Percentiles rank a stretch among this genome's conserved stretches.
Conservation (phyloP, 495 filamentous ascomycete genomes). For the Penicillium nucicola region DNA sequence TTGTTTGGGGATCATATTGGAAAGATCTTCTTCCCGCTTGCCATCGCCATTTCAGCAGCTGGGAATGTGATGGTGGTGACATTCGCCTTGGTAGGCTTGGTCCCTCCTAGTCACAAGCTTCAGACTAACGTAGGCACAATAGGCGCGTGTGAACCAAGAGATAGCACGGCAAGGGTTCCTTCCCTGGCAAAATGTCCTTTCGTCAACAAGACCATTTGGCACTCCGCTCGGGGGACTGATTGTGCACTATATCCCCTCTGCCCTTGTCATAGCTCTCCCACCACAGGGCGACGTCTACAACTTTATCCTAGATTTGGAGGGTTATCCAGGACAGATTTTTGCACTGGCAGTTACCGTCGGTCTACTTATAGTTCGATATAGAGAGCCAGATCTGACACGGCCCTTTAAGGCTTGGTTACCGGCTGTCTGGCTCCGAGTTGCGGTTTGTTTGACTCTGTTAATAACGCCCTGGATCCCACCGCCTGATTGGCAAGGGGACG, state of each 20-base stretch:
- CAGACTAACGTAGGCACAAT: not conserved
- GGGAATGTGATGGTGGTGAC: conserved; percentile 80
- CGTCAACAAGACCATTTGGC: conserved; percentile 65
- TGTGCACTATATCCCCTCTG: conserved; percentile 64
- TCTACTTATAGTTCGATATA: conserved; percentile 58
- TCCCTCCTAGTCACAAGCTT: not conserved
- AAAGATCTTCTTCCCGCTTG: conserved; percentile 54
- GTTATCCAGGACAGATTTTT: conserved; percentile 63
- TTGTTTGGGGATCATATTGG: conserved; percentile 60
- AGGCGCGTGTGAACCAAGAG: conserved; percentile 70
- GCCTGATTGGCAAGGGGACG: conserved; percentile 48
- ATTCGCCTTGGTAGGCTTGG: conserved; percentile 52
- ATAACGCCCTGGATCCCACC: conserved; percentile 41
- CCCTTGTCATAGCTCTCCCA: conserved; percentile 63
- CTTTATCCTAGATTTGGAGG: conserved; percentile 72
- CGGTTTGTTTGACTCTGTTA: conserved; percentile 31
- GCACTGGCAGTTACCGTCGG: conserved; percentile 58
- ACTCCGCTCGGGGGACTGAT: conserved; percentile 65
- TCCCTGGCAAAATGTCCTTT: conserved; percentile 58
- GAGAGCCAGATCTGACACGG: conserved; percentile 57
- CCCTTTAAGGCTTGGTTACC: conserved; percentile 66
- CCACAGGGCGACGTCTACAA: conserved; percentile 65
- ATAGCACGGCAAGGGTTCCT: conserved; percentile 67
- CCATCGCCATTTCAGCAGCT: conserved; percentile 63
- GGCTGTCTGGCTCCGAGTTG: conserved; percentile 38